Evolutionary conservation across 2,329 filamentous ascomycete genomes (phyloP).

Genomic region (Fusarium sp.): DNA sequence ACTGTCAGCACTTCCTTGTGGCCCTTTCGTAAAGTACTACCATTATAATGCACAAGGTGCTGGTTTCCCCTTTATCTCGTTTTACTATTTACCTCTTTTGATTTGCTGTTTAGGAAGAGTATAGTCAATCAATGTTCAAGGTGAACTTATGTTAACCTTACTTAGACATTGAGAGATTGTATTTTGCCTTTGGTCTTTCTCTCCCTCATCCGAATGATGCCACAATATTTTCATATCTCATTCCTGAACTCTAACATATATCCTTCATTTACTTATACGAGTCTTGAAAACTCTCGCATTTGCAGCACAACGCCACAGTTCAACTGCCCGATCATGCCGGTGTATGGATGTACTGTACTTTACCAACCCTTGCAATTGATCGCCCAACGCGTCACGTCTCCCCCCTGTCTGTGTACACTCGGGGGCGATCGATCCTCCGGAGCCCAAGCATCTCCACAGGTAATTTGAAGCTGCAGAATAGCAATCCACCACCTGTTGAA

Average conservation of each 20-base stretch:
- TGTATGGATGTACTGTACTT: slow-evolving; percentile 7
- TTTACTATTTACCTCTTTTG: not conserved
- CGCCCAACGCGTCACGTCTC: slow-evolving; percentile 32
- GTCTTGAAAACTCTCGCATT: not conserved
- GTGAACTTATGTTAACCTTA: not conserved
- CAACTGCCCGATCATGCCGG: not conserved
- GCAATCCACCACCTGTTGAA: slow-evolving; percentile 15
- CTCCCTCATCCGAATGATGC: not conserved
- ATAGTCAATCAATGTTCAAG: not conserved
- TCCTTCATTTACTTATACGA: not conserved
- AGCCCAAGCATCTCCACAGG: slow-evolving; percentile 27
- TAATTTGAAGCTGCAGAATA: slow-evolving; percentile 32
- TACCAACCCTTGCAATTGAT: slow-evolving; percentile 23
- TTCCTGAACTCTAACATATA: not conserved
- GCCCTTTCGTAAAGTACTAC: not conserved
- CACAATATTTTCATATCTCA: not conserved
- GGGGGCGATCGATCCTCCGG: slow-evolving; percentile 29
- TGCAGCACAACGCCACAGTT: slow-evolving; percentile 1
- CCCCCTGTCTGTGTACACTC: slow-evolving; percentile 6
- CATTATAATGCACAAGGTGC: not conserved
- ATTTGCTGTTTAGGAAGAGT: not conserved
- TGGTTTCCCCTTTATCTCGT: slow-evolving; percentile 13
- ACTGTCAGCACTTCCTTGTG: slow-evolving; percentile 14
- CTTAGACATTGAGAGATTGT: not conserved
- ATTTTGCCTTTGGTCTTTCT: not conserved